Base-by-base conservation (phyloP, 768 basidiomycete species). In the Boletus eberwhitei region DNA sequence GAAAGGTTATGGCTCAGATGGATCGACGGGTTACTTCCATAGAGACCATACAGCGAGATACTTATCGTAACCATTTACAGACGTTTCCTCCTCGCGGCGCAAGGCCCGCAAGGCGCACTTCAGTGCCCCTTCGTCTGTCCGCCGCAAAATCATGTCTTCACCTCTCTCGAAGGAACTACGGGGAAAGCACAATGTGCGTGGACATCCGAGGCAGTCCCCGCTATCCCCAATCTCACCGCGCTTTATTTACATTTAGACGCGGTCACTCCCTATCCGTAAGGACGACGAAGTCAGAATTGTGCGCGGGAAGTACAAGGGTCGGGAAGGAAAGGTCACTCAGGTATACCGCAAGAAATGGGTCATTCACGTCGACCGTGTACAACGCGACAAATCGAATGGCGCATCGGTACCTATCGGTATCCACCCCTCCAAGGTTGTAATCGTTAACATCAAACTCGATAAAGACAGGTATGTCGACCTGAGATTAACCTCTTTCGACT, bases 281-380 rank as follows among this genome's bases (percentile, higher is more conserved):
- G 96, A 98, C 66, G 96, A 99, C 73, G 96, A 98, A 77, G 96
- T 98, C 61, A 80, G 88, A 70, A 93, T 99, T 66, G 91, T 98
- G 57, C 84, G 96, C 61, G 96, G 96, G 53, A 95, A 96, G 75
- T 94, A 97, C 85, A 97, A 97, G 82, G 96, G 97, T 48, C 85
- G 94, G 70, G 96, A 99, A 81, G 96, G 96, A 68, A 98, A 98
- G 79, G 86, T 99, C 59, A 92, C 91, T 56, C 88, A 94, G 76
- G 95, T 98, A 61, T 96, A 95, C 83, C 90, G 95, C 74, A 96
- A 96, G 87, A 95, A 96, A 75, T 98, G 92, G 90, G 92, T 98
- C 52, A 89, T 99, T 74, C 88, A 98, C 77, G 90, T 99, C 70
- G 96, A 99, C 76, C 92, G 96, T 71, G 93, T 99, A 52, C 87